These are phyloP conservation scores for Spergularia bocconei DNA, from an alignment of 148 eudicot genomes.

Conservation along the genomic window DNA sequence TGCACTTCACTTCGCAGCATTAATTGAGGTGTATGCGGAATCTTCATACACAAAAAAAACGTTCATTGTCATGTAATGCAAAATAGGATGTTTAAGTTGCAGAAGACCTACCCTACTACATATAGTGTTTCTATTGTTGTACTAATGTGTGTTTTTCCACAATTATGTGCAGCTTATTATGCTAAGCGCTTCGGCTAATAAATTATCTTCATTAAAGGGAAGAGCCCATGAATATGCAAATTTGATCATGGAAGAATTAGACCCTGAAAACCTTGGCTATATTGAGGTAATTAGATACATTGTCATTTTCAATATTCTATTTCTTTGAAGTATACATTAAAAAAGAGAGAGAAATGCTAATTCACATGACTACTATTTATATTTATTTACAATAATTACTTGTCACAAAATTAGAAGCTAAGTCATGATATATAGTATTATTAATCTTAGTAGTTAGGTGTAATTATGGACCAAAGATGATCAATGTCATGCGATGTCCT, in stretches of 20 bases:
- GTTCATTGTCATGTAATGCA: not conserved
- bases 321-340: not conserved
- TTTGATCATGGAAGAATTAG: conserved; percentile 94
- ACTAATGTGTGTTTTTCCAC: not conserved
- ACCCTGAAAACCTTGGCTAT: conserved; percentile 83
- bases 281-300: conserved; percentile 63
- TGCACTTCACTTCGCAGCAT: not conserved
- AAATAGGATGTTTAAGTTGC: not conserved
- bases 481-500: not conserved
- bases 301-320: not conserved
- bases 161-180: conserved; percentile 62
- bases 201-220: conserved; percentile 64
- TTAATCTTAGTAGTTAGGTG: not conserved
- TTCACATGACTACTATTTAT: not conserved
- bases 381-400: not conserved
- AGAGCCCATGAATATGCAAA: conserved; percentile 84
- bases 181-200: conserved; percentile 94
- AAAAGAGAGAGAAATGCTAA: not conserved
- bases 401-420: not conserved
- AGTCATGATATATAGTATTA: not conserved
- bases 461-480: not conserved
- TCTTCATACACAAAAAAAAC: not conserved
- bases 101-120: not conserved
- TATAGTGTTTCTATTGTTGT: not conserved
- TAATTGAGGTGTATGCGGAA: not conserved